Base-by-base conservation (phyloP, 2,329 filamentous ascomycete species). In the Pyrenochaeta sp. region DNA sequence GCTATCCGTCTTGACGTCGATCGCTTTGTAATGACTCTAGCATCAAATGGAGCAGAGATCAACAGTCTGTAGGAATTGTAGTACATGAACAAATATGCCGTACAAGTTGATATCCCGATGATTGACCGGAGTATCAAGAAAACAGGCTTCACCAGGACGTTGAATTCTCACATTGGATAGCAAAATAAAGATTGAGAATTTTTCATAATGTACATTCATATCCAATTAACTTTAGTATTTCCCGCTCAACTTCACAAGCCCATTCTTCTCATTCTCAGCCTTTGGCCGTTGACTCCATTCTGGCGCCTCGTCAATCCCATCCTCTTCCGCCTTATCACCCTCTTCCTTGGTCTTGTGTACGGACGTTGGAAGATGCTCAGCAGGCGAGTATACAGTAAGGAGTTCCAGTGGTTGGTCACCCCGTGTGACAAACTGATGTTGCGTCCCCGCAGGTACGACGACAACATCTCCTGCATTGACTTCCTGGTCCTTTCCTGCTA, bases 341-440 rank as follows among this genome's bases (percentile, higher is more conserved):
- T 87, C 79, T 58, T 85, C 85, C 72, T 88, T 88, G 0, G 83
- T 87, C 74, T 82, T 77, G 66, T 89, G 86, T 44, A 88, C 82
- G 2, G 83, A 84, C 11, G 78, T 81, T 2, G 84, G 77, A 53
- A 83, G 78, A 68, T 89, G 86, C 73, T 89, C 86, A 0, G 85
- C 85, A 0, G 85, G 85, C 11, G 81, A 81, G 68, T 88, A 89
- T 4, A 88, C 82, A 0, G 86, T 88, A 45, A 88, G 83, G 32
- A 89, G 68, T 60, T 87, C 83, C 45, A 88, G 68, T 2, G 86
- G 85, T 44, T 81, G 80, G 0, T 82, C 78, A 1, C 86, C 85
- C 2, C 78, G 85, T 51, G 87, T 88, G 44, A 88, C 75, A 68
- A 89, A 88, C 66, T 88, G 85, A 67, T 88, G 86, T 69, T 86